Percentiles rank a stretch among this genome's conserved stretches.
Evolutionary conservation across 371 early-diverging fungal genomes (phyloP).

Genomic region (Cokeromyces recurvatus): DNA sequence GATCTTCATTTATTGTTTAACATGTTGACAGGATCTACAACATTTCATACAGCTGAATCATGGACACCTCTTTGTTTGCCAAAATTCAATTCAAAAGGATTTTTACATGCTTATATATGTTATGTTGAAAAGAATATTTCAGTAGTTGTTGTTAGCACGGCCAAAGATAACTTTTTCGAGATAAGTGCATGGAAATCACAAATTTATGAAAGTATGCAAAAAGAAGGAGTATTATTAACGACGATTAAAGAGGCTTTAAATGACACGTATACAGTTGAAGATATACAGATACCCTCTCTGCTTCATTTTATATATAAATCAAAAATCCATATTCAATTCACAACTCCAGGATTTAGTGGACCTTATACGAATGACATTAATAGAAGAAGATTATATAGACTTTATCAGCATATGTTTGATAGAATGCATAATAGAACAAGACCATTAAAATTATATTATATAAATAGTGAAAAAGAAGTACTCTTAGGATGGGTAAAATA

Average conservation of each 20-base stretch:
- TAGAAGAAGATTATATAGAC: conserved; percentile 48
- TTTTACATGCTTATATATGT: conserved; percentile 85
- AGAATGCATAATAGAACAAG: conserved; percentile 57
- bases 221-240: conserved; percentile 20
- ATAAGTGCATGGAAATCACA: conserved; percentile 65
- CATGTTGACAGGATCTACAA: conserved; percentile 71
- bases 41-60: conserved; percentile 73
- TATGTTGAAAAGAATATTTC: conserved; percentile 69
- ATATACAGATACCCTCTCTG: conserved; percentile 62
- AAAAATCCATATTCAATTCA: conserved; percentile 63
- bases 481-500: conserved; percentile 68
- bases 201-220: conserved; percentile 49
- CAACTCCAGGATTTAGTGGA: conserved; percentile 54
- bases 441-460: conserved; percentile 58
- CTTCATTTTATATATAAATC: conserved; percentile 78
- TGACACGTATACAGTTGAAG: conserved; percentile 42
- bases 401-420: conserved; percentile 66
- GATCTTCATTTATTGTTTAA: conserved; percentile 86
- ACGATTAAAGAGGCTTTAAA: conserved; percentile 28
- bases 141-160: conserved; percentile 73
- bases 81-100: conserved; percentile 82
- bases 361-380: conserved; percentile 40
- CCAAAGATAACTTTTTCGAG: conserved; percentile 80
- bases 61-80: conserved; percentile 97
- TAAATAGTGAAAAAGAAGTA: conserved; percentile 55